phyloP scores from a whole-genome alignment of 345 rosid species.

The Gossypium rotundifolium region DNA sequence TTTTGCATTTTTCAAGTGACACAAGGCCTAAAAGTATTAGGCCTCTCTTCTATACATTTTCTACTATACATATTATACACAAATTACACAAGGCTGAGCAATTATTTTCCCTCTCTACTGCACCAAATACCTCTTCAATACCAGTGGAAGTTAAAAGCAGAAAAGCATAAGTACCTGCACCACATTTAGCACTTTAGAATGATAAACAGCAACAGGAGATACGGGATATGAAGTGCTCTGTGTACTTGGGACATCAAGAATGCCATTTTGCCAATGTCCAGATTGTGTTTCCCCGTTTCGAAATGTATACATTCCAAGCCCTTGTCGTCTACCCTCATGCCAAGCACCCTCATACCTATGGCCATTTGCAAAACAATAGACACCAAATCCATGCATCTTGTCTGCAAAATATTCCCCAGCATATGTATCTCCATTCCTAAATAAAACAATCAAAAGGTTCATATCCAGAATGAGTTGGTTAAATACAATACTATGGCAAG shows the following conservation, averaged over 20 bases:
- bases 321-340: constrained; percentile 97
- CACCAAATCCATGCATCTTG: constrained; percentile 97
- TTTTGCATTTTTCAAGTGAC: neutral
- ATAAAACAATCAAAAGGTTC: neutral
- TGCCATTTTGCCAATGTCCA: constrained; percentile 95
- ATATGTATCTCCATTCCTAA: constrained; percentile 85
- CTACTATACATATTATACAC: neutral
- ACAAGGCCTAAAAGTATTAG: neutral
- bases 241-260: constrained; percentile 77
- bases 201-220: constrained; percentile 70
- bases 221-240: constrained; percentile 51
- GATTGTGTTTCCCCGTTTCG: constrained; percentile 91
- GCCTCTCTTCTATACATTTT: neutral
- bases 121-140: neutral
- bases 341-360: constrained; percentile 93
- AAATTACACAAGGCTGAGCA: neutral
- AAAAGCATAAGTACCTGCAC: constrained; percentile 54
- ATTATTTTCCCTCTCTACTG: neutral
- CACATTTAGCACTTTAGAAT: constrained; percentile 78
- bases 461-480: neutral
- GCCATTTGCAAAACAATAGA: constrained; percentile 78
- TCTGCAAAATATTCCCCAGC: constrained; percentile 97
- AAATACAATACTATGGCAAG: neutral
- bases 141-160: neutral
- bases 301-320: constrained; percentile 93